phyloP scores from a whole-genome alignment of 768 basidiomycete genomes.

The Leccinum broughii region DNA sequence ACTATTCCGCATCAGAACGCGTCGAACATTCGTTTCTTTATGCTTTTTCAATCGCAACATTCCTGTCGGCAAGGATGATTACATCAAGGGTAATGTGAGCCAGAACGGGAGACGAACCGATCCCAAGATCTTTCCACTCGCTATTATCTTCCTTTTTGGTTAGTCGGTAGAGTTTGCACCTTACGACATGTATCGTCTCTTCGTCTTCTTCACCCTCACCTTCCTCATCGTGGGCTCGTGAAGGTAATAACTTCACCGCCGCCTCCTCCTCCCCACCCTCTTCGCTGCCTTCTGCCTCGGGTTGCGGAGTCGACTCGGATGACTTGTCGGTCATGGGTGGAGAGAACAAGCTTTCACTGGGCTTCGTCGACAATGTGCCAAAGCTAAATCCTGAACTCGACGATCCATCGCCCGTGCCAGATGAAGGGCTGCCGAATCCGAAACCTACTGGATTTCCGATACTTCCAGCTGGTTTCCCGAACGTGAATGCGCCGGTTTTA shows the following conservation, averaged over 20 bases:
- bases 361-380: conserved; percentile 23
- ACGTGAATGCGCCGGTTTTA: conserved; percentile 26
- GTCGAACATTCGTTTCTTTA: conserved; percentile 56
- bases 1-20: conserved; percentile 71
- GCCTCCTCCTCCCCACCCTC: conserved; percentile 34
- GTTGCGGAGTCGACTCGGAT: conserved; percentile 32
- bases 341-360: conserved; percentile 26
- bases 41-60: conserved; percentile 73
- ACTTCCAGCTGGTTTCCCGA: conserved; percentile 42
- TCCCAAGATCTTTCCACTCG: conserved; percentile 67
- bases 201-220: conserved; percentile 85
- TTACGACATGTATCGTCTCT: conserved; percentile 58
- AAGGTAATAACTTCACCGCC: conserved; percentile 19
- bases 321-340: conserved; percentile 31
- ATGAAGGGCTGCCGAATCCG: conserved; percentile 37
- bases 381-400: conserved; percentile 26
- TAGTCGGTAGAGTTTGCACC: conserved; percentile 64
- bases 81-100: background rate
- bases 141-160: conserved; percentile 46
- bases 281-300: conserved; percentile 23
- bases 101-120: conserved; percentile 47
- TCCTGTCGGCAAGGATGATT: conserved; percentile 41
- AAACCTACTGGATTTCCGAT: conserved; percentile 69
- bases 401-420: conserved; percentile 21
- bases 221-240: conserved; percentile 57